Percentiles rank a stretch among this genome's conserved stretches.
Conservation (phyloP, 805 yeast genomes). For the Ogataea sp. region DNA sequence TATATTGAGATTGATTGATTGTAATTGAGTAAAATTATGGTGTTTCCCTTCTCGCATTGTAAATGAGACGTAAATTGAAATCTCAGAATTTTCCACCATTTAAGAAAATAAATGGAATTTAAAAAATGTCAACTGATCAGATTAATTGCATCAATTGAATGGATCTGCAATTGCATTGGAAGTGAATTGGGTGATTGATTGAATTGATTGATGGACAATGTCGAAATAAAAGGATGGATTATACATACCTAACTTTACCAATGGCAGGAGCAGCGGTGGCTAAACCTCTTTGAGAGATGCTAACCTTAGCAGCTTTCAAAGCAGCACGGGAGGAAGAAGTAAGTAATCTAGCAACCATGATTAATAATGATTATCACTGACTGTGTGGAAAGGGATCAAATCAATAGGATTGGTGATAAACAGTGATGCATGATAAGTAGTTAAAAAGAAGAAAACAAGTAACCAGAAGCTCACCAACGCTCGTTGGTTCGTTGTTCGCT, state of each 20-base stretch:
- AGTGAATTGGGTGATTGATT: slow-evolving; percentile 2
- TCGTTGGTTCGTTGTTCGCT: too few species aligned
- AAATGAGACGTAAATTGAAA: too few species aligned
- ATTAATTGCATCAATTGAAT: neutral
- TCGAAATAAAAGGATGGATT: neutral
- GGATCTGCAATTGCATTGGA: neutral
- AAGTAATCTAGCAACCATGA: slow-evolving; percentile 45
- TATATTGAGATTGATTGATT: too few species aligned
- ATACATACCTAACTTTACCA: slow-evolving; percentile 85
- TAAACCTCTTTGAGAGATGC: slow-evolving; percentile 65
- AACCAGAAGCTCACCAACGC: too few species aligned
- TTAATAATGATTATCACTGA: slow-evolving; percentile 1
- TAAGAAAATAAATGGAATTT: neutral
- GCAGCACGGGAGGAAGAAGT: slow-evolving; percentile 74
- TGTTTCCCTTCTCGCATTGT: too few species aligned
- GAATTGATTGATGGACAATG: neutral
- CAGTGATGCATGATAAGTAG: too few species aligned
- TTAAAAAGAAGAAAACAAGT: neutral
- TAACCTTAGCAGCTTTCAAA: slow-evolving; percentile 81
- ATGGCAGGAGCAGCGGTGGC: slow-evolving; percentile 68
- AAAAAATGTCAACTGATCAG: too few species aligned
- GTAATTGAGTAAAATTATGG: too few species aligned
- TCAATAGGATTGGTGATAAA: too few species aligned
- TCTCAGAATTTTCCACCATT: too few species aligned
- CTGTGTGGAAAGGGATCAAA: neutral